phyloP scores from a whole-genome alignment of 306 rosid genomes.

The Prinsepia uniflora region DNA sequence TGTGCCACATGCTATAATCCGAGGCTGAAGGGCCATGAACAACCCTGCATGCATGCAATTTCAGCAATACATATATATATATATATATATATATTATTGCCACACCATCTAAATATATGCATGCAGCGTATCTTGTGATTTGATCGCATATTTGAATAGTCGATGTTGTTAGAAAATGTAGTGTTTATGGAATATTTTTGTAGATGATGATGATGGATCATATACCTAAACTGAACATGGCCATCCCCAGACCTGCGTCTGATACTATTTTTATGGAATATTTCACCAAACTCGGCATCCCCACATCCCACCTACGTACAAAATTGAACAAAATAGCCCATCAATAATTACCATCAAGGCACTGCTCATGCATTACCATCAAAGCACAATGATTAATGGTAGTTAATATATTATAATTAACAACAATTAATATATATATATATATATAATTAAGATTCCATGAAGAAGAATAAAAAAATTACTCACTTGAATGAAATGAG shows the following conservation, averaged over 20 bases:
- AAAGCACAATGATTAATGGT: background rate
- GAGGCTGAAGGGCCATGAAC: constrained; percentile 45
- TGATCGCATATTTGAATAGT: background rate
- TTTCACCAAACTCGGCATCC: constrained; percentile 46
- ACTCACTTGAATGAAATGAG: constrained; percentile 41
- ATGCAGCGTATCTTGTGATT: background rate
- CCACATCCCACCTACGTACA: constrained; percentile 35
- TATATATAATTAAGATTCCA: background rate
- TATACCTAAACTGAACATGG: constrained; percentile 45
- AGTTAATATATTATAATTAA: no score
- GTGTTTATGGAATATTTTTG: background rate
- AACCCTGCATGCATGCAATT: constrained; percentile 21
- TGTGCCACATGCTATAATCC: constrained; percentile 37
- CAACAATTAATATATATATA: no score
- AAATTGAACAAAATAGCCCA: background rate
- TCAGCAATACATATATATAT: no score
- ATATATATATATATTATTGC: background rate
- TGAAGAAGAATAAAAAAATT: background rate
- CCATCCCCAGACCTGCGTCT: constrained; percentile 50
- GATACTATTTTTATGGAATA: constrained; percentile 37
- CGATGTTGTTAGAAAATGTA: background rate
- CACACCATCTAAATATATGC: background rate
- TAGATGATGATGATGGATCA: background rate
- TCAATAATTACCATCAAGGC: background rate
- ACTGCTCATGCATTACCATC: background rate